Percentiles rank a stretch among this genome's conserved stretches.
Evolutionary conservation across 306 rosid genomes (phyloP).

Genomic region (Trifolium dubium): DNA sequence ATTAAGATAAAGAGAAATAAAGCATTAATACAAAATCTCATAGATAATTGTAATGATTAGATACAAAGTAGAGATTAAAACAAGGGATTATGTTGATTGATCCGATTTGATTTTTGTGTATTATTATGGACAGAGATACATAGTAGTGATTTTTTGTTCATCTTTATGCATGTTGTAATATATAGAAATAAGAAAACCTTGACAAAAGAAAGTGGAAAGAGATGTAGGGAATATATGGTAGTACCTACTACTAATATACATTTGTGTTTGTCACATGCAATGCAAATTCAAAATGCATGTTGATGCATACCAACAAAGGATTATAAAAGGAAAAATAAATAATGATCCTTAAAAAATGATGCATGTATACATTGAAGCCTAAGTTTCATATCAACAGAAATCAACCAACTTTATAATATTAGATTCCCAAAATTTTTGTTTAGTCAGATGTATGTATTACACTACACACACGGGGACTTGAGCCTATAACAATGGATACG

Average conservation of each 20-base stretch:
- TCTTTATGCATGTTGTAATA: slow-evolving; percentile 27
- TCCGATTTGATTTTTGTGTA: slow-evolving; percentile 44
- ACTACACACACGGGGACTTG: slow-evolving; percentile 58
- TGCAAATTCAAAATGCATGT: slow-evolving; percentile 33
- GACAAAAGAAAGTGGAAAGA: slow-evolving; percentile 75
- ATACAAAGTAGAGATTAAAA: slow-evolving; percentile 44
- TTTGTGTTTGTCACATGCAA: slow-evolving; percentile 76
- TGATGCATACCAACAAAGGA: slow-evolving; percentile 44
- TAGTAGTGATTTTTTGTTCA: slow-evolving; percentile 26
- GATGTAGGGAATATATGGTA: slow-evolving; percentile 81
- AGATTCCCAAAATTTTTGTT: slow-evolving; percentile 47
- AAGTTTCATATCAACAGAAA: slow-evolving; percentile 58
- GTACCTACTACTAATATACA: slow-evolving; percentile 57
- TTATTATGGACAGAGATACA: slow-evolving; percentile 38
- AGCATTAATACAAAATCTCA: background rate
- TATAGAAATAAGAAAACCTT: slow-evolving; percentile 37
- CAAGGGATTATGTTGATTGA: slow-evolving; percentile 57
- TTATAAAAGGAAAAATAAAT: slow-evolving; percentile 45
- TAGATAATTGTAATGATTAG: background rate
- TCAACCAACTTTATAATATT: slow-evolving; percentile 52
- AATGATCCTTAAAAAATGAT: slow-evolving; percentile 41
- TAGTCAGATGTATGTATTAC: slow-evolving; percentile 29
- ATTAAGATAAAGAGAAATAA: background rate
- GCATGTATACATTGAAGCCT: slow-evolving; percentile 35
- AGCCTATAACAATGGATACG: slow-evolving; percentile 31